Evolutionary conservation across 2,329 filamentous ascomycete genomes (phyloP), one percentile per base, ranked within the genome.

Genomic region (Monilinia fructigena): DNA sequence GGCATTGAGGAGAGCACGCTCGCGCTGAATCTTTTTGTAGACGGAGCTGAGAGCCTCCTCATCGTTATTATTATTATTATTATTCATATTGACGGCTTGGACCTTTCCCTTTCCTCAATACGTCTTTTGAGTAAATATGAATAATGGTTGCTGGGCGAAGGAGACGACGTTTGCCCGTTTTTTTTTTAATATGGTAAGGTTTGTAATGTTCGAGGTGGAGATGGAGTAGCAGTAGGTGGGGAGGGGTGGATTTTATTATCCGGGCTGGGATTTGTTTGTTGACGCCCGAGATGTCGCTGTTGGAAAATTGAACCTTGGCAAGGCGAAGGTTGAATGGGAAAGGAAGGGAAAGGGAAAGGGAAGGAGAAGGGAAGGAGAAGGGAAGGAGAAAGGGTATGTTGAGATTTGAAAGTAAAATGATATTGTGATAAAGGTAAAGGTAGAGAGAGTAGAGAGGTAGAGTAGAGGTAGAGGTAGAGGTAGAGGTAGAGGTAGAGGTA

Each of bases 21-120:
- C 95, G 78, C 94, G 89, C 83, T 97, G 92, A 80, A 99, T 98
- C 89, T 99, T 98, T 82, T 89, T 90, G 81, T 90, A 88, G 81
- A 99, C 93, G 79, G 92, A 90, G 80, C 87, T 87, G 80, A 88
- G 83, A 72, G 84, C 82, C 74, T 88, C 84, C 70, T 88, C 85
- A 76, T 88, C 85, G 77, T 83, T 35, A 77, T 83, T 85, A 77
- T 83, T 85, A 83, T 88, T 88, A 77, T 83, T 85, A 77, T 83
- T 85, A 83, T 88, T 88, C 77, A 77, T 81, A 70, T 68, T 74
- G 35, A 66, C 68, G 67, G 42, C 45, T 42, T 42, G 18, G 35
- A 53, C 56, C 47, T 55, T 20, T 53, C 23, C 45, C 63, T 55
- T 23, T 53, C 47, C 35, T 52, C 55, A 47, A 61, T 7, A 65